These are phyloP conservation scores for Acacia melanoxylon DNA, from an alignment of 306 rosid species.

Conservation along the genomic window DNA sequence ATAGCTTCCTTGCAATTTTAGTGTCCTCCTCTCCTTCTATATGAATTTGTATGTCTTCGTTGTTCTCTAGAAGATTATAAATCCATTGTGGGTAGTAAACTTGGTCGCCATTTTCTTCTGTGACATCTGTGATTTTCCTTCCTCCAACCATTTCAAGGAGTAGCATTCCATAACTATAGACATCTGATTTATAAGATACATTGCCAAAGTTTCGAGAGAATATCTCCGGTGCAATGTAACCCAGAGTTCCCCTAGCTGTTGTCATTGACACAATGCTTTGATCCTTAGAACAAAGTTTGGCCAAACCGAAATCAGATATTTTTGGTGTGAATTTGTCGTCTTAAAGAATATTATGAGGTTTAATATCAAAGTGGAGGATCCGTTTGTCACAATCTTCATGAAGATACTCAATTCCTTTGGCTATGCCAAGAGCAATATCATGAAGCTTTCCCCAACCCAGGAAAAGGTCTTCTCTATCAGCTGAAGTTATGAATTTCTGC, in stretches of 20 bases:
- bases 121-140: conserved; percentile 26
- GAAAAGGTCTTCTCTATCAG: conserved; percentile 4
- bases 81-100: conserved; percentile 38
- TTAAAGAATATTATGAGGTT: not conserved
- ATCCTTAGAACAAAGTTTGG: conserved; percentile 26
- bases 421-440: not conserved
- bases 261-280: conserved; percentile 32
- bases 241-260: conserved; percentile 25
- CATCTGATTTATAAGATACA: not conserved
- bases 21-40: not conserved
- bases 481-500: conserved; percentile 34
- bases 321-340: conserved; percentile 20
- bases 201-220: not conserved
- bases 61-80: conserved; percentile 29
- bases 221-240: conserved; percentile 30
- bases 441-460: conserved; percentile 26
- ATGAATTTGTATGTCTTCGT: conserved; percentile 17
- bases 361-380: not conserved
- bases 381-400: not conserved
- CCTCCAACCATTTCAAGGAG: not conserved
- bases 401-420: conserved; percentile 2
- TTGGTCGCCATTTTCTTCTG: not conserved
- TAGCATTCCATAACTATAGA: not conserved
- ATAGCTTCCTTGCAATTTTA: not conserved
- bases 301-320: conserved; percentile 32